Percentiles rank a stretch among this genome's conserved stretches.
These are phyloP conservation scores for Alternaria alternata DNA, from an alignment of 2,329 filamentous ascomycete species.

Conservation along the genomic window DNA sequence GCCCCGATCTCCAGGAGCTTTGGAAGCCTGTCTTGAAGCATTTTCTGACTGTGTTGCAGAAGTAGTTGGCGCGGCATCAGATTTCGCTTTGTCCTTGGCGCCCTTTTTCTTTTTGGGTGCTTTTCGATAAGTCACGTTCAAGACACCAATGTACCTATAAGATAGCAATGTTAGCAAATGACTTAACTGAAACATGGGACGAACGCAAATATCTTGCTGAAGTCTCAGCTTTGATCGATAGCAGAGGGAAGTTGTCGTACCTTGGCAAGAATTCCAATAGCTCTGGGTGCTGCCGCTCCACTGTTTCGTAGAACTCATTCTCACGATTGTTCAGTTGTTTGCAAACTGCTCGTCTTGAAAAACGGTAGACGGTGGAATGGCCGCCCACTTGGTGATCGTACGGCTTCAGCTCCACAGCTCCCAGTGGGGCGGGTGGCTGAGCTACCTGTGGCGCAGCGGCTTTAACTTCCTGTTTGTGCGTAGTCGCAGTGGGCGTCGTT, in stretches of 20 bases:
- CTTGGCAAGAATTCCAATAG: constrained; percentile 90
- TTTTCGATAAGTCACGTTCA: constrained; percentile 96
- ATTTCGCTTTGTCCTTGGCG: constrained; percentile 41
- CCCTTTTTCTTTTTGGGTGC: constrained; percentile 69
- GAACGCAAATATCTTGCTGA: constrained; percentile 35
- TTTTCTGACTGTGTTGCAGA: constrained; percentile 28
- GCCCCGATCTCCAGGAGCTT: constrained; percentile 15
- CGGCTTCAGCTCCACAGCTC: constrained; percentile 93
- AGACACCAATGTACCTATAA: constrained; percentile 88
- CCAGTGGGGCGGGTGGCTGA: constrained; percentile 68
- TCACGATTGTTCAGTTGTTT: constrained; percentile 98
- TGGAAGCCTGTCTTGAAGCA: constrained; percentile 26
- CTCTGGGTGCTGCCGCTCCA: constrained; percentile 89
- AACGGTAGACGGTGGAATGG: constrained; percentile 94
- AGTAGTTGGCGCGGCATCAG: constrained; percentile 24
- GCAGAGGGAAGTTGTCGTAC: constrained; percentile 41
- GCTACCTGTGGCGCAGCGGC: constrained; percentile 31
- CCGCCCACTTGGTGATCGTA: constrained; percentile 98
- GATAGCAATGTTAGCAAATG: constrained; percentile 45
- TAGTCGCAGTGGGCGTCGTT: constrained; percentile 49
- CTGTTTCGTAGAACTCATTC: constrained; percentile 98
- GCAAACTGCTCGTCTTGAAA: constrained; percentile 93
- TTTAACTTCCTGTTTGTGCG: constrained; percentile 42
- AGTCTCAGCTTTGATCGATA: constrained; percentile 51
- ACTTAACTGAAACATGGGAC: constrained; percentile 2